phyloP scores from a whole-genome alignment of 225 moss, liverwort and hornwort species.

The Sphagnum contortum region DNA sequence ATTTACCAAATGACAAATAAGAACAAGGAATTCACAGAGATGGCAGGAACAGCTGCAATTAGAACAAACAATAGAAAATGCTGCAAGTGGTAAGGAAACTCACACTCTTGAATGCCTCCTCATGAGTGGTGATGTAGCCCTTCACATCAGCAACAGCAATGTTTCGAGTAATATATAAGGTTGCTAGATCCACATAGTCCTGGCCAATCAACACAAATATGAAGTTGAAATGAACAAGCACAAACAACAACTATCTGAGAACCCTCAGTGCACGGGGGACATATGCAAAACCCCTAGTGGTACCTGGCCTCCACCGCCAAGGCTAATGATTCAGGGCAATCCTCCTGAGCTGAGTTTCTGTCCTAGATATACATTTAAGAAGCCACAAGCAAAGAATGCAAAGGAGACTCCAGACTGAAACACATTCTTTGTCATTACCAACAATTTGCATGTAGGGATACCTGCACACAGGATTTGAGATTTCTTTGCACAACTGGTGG shows the following conservation, averaged over 20 bases:
- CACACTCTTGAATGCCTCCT: constrained; percentile 83
- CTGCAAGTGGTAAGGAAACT: constrained; percentile 7
- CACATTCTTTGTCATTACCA: no score
- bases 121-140: constrained; percentile 75
- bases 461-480: constrained; percentile 95
- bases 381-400: no score
- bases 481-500: constrained; percentile 80
- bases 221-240: background rate
- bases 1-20: no score
- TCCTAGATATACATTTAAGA: no score
- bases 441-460: constrained; percentile 4
- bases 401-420: no score
- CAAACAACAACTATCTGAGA: no score
- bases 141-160: constrained; percentile 71
- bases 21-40: background rate
- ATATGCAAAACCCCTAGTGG: no score
- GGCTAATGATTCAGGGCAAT: no score
- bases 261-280: no score
- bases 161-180: constrained; percentile 67
- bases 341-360: no score
- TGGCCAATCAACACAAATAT: constrained; percentile 17
- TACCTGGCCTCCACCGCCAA: no score
- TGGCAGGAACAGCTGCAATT: background rate
- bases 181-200: constrained; percentile 94
- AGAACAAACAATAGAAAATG: background rate